Base-by-base conservation (phyloP, 192 early-diverging fungal genomes). In the Jimgerdemannia lactiflua region DNA sequence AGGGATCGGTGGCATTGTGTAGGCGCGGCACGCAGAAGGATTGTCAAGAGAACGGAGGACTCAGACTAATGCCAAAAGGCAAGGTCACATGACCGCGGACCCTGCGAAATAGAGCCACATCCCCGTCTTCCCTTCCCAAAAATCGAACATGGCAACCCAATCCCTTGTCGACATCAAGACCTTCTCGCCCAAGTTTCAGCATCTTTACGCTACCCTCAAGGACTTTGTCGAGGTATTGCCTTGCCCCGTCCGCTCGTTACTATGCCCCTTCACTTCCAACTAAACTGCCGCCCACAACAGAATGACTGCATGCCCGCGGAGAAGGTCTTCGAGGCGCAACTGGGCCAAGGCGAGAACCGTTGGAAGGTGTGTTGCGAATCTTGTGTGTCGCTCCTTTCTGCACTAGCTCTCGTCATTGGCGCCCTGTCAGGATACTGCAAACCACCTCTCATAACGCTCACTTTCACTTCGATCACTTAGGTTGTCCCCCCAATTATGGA, bases 241-340 rank as follows among this genome's bases (percentile, higher is more conserved):
- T 49, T 43, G 4, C 39, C 43, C 69, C 63, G 3, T 29, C 49
- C 63, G 20, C n/a, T 54, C 41, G 42, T 44, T 39, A 8, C 39
- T 59, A 8, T 66, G 9, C 49, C 41, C 14, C 71, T 17, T 29
- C 29, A 29, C 29, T 29, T 29, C 29, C 29, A 29, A 29, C 29
- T 29, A 29, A 29, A 29, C 29, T 29, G 1, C 29, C 29, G 29
- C 29, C 1, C 64, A 39, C 66, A 19, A 63, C 75, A 95, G 85
- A 89, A 94, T 78, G 96, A 98, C 74, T 99, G 98, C 84, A 93
- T 99, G 81, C 98, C 98, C 29, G 95, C 95, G 68, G 96, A 98
- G 77, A 77, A 85, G 67, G 73, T 91, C 44, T 96, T 89, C 77
- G 85, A 90, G 68, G 72, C 81, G 54, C 95, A 94, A 80, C 78